A percentile compares a stretch with the other conserved stretches of the same genome.
phyloP scores from a whole-genome alignment of 805 yeast genomes.

The Candida easanensis region DNA sequence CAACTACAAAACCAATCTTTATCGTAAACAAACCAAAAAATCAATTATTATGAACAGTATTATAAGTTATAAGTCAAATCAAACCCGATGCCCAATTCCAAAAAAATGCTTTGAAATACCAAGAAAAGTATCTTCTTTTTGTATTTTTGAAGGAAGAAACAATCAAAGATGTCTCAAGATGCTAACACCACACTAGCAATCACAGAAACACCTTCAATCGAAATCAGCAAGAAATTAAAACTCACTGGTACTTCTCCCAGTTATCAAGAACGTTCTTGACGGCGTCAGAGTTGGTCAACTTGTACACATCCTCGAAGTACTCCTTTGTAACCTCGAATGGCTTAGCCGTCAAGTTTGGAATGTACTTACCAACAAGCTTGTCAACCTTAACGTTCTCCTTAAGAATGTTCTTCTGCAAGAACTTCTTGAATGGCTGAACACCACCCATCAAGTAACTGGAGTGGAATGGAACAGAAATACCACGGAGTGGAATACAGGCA shows the following conservation, averaged over 20 bases:
- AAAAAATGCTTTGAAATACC: slow-evolving; percentile 5
- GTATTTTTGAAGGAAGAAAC: not conserved
- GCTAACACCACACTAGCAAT: slow-evolving; percentile 28
- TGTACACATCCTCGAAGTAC: slow-evolving; percentile 94
- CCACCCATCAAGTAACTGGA: slow-evolving; percentile 97
- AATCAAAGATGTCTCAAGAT: not conserved
- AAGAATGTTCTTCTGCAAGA: slow-evolving; percentile 93
- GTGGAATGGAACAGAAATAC: slow-evolving; percentile 99
- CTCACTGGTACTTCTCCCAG: slow-evolving; percentile 79
- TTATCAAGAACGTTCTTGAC: slow-evolving; percentile 86
- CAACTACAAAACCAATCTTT: not conserved
- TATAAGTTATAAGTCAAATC: slow-evolving; percentile 8
- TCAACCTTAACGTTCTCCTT: slow-evolving; percentile 94
- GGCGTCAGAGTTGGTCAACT: slow-evolving; percentile 86
- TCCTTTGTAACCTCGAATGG: slow-evolving; percentile 96
- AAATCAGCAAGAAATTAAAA: not conserved
- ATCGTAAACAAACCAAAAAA: slow-evolving; percentile 3
- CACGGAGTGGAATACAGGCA: slow-evolving; percentile 97
- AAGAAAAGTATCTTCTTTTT: not conserved
- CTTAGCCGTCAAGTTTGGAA: slow-evolving; percentile 97
- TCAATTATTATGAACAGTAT: slow-evolving; percentile 12
- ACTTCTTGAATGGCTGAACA: slow-evolving; percentile 98
- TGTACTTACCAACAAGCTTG: slow-evolving; percentile 89
- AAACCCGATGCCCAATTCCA: slow-evolving; percentile 10
- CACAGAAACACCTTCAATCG: not conserved